Base-by-base conservation (phyloP, 2,329 filamentous ascomycete species). In the Verticillium nubilum region DNA sequence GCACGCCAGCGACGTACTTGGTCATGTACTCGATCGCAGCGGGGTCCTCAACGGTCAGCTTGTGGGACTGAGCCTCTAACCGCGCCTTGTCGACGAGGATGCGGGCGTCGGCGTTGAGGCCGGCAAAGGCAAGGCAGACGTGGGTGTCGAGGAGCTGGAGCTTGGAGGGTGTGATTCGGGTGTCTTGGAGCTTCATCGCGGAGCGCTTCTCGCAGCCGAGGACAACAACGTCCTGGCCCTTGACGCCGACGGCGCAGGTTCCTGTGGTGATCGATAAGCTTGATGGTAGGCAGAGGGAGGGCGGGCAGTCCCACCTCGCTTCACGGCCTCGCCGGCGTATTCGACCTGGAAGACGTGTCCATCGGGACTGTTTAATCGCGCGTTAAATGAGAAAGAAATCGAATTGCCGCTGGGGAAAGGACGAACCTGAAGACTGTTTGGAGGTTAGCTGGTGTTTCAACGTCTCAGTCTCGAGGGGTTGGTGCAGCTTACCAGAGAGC, bases 261-360 rank as follows among this genome's bases (percentile, higher is more conserved):
- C 92, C 92, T 96, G 28, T 26, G 60, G 52, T 33, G 52, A 25
- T 58, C 5, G 47, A 59, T 65, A 59, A 67, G 65, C 58, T 54
- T 59, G 69, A 64, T 68, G 66, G 61, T 66, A 50, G 56, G 52
- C 29, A 58, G 61, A 52, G 42, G 60, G 60, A 37, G 35, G 50
- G 57, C 31, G 25, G 52, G 54, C 59, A 31, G 54, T 69, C 73
- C 61, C 80, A 95, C 94, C 95, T 92, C 95, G 82, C 84, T 99
- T 99, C 67, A 99, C 95, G 67, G 95, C 95, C 80, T 99, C 95
- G 67, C 96, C 90, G 59, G 95, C 95, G 85, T 99, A 99, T 84
- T 99, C 95, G 72, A 99, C 95, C 79, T 99, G 95, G 81, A 99
- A 99, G 71, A 99, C 95, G 82, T 99, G 95, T 78, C 95, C 95